Conservation (phyloP, 2,329 filamentous ascomycete species). For the Clarireedia hainanense region DNA sequence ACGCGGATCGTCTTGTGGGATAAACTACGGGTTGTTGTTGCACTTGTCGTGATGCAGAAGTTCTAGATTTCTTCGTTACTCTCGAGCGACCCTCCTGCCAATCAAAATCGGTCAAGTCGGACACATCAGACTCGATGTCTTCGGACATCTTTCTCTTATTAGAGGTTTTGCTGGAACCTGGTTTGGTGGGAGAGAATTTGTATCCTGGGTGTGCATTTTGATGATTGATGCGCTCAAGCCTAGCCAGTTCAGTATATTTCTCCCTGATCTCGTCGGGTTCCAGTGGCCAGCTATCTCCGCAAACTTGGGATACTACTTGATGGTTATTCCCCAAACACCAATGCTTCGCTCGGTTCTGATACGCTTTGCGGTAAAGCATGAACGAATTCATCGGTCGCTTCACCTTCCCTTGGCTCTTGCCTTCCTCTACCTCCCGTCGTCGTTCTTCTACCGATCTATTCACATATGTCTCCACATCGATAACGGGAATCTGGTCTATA, state of each 20-base stretch:
- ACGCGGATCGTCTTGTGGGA: slow-evolving; percentile 25
- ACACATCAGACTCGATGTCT: slow-evolving; percentile 33
- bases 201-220: slow-evolving; percentile 79
- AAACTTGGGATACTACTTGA: slow-evolving; percentile 82
- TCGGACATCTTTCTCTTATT: slow-evolving; percentile 43
- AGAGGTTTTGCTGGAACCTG: slow-evolving; percentile 33
- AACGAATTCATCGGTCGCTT: slow-evolving; percentile 96
- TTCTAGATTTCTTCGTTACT: slow-evolving; percentile 16
- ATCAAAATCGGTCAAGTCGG: slow-evolving; percentile 40
- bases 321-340: slow-evolving; percentile 85
- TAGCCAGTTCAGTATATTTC: slow-evolving; percentile 71
- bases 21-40: slow-evolving; percentile 20
- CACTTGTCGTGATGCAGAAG: slow-evolving; percentile 9
- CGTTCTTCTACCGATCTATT: slow-evolving; percentile 61
- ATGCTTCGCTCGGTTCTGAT: slow-evolving; percentile 76
- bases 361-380: slow-evolving; percentile 93
- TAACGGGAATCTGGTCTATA: slow-evolving; percentile 52
- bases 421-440: slow-evolving; percentile 57
- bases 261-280: slow-evolving; percentile 67
- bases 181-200: slow-evolving; percentile 85
- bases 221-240: slow-evolving; percentile 77
- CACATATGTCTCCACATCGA: slow-evolving; percentile 76
- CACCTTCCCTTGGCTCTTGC: slow-evolving; percentile 65
- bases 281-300: slow-evolving; percentile 76
- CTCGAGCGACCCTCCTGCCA: slow-evolving; percentile 30